Evolutionary conservation across 352 stramenopile genomes (phyloP).

Genomic region (Pythium folliculosum): DNA sequence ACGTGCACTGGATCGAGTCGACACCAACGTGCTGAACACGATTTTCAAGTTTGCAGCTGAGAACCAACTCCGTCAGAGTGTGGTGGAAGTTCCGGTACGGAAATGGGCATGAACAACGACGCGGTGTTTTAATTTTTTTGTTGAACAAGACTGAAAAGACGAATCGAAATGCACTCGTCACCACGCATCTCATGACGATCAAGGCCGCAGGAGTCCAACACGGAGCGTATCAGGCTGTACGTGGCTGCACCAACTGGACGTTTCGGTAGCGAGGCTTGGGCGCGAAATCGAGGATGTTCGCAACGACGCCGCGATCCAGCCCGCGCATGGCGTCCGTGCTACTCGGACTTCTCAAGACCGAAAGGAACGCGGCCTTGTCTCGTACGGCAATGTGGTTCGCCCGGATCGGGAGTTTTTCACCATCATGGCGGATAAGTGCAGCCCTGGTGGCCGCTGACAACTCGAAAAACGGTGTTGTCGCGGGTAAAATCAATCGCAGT

Average conservation of each 20-base stretch:
- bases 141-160: background rate
- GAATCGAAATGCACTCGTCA: background rate
- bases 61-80: slow-evolving; percentile 7
- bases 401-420: background rate
- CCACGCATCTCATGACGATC: too few species aligned
- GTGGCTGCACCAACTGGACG: background rate
- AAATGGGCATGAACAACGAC: background rate
- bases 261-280: background rate
- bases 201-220: too few species aligned
- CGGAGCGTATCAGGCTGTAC: too few species aligned
- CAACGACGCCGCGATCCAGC: background rate
- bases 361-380: background rate
- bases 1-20: background rate
- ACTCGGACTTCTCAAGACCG: background rate
- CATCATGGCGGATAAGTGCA: background rate
- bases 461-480: background rate
- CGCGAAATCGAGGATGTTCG: background rate
- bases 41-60: slow-evolving; percentile 20
- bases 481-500: background rate
- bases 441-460: background rate
- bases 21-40: slow-evolving; percentile 9
- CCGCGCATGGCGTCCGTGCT: background rate
- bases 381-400: background rate
- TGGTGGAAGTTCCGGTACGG: slow-evolving; percentile 8
- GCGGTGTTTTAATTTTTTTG: background rate